phyloP scores from a whole-genome alignment of 768 basidiomycete species.

The Leccinum barrowsii region DNA sequence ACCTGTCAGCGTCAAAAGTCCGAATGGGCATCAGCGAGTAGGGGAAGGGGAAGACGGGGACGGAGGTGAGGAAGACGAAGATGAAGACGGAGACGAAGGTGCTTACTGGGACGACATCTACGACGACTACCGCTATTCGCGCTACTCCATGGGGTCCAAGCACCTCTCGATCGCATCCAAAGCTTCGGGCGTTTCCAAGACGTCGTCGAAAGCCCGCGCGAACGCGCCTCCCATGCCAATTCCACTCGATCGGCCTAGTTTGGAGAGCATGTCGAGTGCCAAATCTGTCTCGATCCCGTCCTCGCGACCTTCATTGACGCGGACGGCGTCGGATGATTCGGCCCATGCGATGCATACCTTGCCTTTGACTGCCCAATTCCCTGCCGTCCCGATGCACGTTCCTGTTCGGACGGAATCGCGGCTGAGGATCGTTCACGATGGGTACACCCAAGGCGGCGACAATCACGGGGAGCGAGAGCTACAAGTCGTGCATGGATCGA shows the following conservation, averaged over 20 bases:
- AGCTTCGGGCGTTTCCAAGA: conserved; percentile 21
- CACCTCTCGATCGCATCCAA: conserved; percentile 20
- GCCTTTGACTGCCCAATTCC: conserved; percentile 30
- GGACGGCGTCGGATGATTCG: conserved; percentile 25
- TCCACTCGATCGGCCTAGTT: conserved; percentile 25
- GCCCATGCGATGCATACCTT: conserved; percentile 12
- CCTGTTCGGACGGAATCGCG: conserved; percentile 32
- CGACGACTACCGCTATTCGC: conserved; percentile 75
- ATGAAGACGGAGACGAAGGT: conserved; percentile 29
- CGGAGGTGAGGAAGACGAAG: conserved; percentile 16
- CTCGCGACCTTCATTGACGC: conserved; percentile 19
- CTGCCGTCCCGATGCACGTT: conserved; percentile 29
- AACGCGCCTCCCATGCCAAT: conserved; percentile 27
- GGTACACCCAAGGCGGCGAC: conserved; percentile 14
- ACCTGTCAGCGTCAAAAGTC: conserved; percentile 9
- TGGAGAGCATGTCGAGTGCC: conserved; percentile 24
- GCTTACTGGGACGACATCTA: conserved; percentile 76
- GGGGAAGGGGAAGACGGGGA: conserved; percentile 8
- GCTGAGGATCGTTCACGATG: conserved; percentile 28
- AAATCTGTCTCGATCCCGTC: conserved; percentile 13
- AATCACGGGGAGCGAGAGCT: conserved; percentile 19
- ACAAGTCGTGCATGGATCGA: conserved; percentile 21
- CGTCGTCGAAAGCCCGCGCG: conserved; percentile 22
- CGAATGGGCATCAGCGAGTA: background rate
- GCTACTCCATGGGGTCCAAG: conserved; percentile 48